Evolutionary conservation across 2,329 filamentous ascomycete genomes (phyloP).

Genomic region (Teratosphaeria destructans): DNA sequence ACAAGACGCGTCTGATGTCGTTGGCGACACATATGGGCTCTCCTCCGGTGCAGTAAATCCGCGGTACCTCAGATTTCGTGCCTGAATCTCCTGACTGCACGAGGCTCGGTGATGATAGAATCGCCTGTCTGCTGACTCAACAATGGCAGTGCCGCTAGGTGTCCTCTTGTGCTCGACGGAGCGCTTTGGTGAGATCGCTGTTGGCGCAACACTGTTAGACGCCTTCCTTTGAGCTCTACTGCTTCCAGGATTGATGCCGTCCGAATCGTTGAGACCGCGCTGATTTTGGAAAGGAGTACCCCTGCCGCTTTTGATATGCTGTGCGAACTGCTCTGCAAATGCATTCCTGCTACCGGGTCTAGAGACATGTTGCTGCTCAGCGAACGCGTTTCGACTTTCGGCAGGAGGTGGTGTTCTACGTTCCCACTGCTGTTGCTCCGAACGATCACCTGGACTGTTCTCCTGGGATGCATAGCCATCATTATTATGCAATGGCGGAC

Average conservation of each 20-base stretch:
- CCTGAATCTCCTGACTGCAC: not conserved
- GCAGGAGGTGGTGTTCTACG: not conserved
- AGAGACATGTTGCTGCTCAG: not conserved
- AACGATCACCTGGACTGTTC: conserved; percentile 5
- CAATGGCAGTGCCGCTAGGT: conserved; percentile 15
- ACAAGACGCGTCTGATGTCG: not conserved
- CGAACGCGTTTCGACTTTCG: conserved; percentile 15
- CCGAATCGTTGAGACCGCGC: conserved; percentile 1
- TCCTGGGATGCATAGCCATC: conserved; percentile 11
- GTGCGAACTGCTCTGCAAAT: not conserved
- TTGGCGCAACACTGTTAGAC: not conserved
- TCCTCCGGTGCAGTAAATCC: not conserved
- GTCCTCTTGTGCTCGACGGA: conserved; percentile 13
- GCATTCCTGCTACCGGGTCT: not conserved
- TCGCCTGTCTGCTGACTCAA: conserved; percentile 14
- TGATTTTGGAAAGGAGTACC: conserved; percentile 3
- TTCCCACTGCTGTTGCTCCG: conserved; percentile 6
- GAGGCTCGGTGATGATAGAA: conserved; percentile 16
- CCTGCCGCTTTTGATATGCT: not conserved
- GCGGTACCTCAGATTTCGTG: not conserved
- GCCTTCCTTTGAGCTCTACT: not conserved
- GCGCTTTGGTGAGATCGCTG: not conserved
- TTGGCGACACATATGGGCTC: not conserved
- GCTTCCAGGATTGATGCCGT: not conserved
- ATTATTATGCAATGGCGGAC: conserved; percentile 10